These are phyloP conservation scores for Termitomyces sp. DNA, from an alignment of 1,284 basidiomycete genomes.

Conservation along the genomic window DNA sequence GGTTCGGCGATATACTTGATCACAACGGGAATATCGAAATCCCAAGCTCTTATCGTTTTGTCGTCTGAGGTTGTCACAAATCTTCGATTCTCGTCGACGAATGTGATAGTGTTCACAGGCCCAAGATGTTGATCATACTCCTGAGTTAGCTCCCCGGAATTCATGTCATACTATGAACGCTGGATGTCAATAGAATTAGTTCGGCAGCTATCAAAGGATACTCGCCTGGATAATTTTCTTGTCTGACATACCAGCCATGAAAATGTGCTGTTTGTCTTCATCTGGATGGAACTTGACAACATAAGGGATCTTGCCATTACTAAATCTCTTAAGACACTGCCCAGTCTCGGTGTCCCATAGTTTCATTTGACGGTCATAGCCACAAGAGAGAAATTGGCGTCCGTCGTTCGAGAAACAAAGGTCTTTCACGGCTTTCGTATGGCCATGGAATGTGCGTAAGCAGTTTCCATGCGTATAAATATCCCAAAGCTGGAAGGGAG, in stretches of 20 bases:
- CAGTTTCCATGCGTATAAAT: conserved; percentile 97
- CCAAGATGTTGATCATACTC: conserved; percentile 99
- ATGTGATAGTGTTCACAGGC: conserved; percentile 97
- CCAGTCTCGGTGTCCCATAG: conserved; percentile 99
- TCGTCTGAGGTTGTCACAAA: conserved; percentile 99
- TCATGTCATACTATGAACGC: conserved; percentile 79
- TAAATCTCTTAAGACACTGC: conserved; percentile 92
- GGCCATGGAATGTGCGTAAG: conserved; percentile 95
- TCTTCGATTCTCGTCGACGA: conserved; percentile 93
- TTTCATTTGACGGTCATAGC: conserved; percentile 96
- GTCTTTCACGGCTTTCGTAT: conserved; percentile 95
- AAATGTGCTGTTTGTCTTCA: conserved; percentile 92
- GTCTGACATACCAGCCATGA: conserved; percentile 98
- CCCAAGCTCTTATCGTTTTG: conserved; percentile 99
- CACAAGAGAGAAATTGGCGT: conserved; percentile 84
- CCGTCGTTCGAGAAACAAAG: conserved; percentile 94
- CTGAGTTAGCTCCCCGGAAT: conserved; percentile 90
- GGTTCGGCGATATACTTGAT: conserved; percentile 99
- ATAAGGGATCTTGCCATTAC: conserved; percentile 95
- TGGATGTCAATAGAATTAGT: neutral
- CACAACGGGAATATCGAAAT: conserved; percentile 96
- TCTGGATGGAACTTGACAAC: conserved; percentile 95
- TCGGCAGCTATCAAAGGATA: neutral
- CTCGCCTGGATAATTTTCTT: conserved; percentile 96
- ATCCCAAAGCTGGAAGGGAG: conserved; percentile 83